phyloP scores from a whole-genome alignment of 129 eudicot species.

The Artemisia annua region DNA sequence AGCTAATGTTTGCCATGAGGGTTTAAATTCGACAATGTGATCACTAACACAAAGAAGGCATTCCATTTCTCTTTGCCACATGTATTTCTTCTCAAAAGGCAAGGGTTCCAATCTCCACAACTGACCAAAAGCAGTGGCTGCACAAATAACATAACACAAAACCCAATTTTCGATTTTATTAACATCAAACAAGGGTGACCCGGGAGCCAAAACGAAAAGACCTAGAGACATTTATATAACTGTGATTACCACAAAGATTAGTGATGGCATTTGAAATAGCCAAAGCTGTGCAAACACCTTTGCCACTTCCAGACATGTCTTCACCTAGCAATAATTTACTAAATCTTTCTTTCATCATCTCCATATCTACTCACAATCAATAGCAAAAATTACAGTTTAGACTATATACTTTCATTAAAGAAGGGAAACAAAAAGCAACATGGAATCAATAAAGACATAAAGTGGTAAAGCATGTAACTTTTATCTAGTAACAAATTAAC shows the following conservation, averaged over 20 bases:
- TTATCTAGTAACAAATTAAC: conserved; percentile 8
- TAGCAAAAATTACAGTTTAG: neutral
- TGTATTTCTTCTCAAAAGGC: conserved; percentile 66
- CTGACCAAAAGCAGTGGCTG: conserved; percentile 89
- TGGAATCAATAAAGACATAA: conserved; percentile 19
- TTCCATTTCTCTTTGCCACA: conserved; percentile 94
- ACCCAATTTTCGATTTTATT: neutral
- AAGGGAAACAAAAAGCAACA: conserved; percentile 26
- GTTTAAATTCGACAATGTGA: conserved; percentile 85
- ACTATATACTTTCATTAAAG: conserved; percentile 1
- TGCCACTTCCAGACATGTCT: conserved; percentile 98
- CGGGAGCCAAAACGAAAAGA: neutral
- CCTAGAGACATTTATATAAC: neutral
- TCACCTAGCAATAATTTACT: conserved; percentile 85
- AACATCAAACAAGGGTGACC: neutral
- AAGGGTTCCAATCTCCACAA: conserved; percentile 94
- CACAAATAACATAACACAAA: conserved; percentile 14
- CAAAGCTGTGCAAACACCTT: conserved; percentile 88
- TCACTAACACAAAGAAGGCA: conserved; percentile 88
- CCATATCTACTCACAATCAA: conserved; percentile 57
- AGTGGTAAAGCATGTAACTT: conserved; percentile 36
- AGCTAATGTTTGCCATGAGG: conserved; percentile 90
- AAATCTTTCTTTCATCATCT: conserved; percentile 87
- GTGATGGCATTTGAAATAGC: conserved; percentile 93
- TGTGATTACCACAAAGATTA: conserved; percentile 70